Evolutionary conservation across 257 asterid species (phyloP).

Genomic region (Jasminum sambac): DNA sequence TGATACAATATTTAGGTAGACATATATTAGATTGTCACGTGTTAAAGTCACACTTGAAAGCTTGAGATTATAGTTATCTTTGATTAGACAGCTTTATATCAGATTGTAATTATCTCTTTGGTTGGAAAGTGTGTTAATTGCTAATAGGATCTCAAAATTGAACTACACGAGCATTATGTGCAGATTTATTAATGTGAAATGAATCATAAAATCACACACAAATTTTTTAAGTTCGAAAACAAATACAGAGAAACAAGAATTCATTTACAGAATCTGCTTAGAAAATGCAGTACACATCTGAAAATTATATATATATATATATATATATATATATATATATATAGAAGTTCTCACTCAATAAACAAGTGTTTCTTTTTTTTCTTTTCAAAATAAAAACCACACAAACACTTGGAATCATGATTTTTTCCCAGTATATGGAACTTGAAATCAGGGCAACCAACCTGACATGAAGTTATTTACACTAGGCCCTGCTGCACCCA

Average conservation of each 20-base stretch:
- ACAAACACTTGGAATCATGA: background rate
- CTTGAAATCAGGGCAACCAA: conserved; percentile 25
- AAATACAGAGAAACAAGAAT: background rate
- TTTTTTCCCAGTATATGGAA: background rate
- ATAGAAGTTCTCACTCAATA: background rate
- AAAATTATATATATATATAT: background rate
- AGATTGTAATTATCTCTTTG: too few species aligned
- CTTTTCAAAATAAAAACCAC: background rate
- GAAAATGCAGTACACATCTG: background rate
- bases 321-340: background rate
- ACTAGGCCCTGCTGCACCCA: conserved; percentile 27
- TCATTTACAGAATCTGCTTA: background rate
- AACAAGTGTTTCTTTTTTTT: background rate
- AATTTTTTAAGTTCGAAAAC: background rate
- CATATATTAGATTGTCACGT: too few species aligned
- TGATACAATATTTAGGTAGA: too few species aligned
- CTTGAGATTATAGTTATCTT: too few species aligned
- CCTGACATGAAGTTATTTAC: conserved; percentile 26
- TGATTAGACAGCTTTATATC: too few species aligned
- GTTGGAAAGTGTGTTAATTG: too few species aligned
- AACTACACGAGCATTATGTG: too few species aligned
- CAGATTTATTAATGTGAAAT: too few species aligned
- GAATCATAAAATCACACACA: background rate
- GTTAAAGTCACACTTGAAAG: too few species aligned
- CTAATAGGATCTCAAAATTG: too few species aligned